Evolutionary conservation across 1,284 basidiomycete genomes (phyloP).

Genomic region (Phenoliferia sp.): DNA sequence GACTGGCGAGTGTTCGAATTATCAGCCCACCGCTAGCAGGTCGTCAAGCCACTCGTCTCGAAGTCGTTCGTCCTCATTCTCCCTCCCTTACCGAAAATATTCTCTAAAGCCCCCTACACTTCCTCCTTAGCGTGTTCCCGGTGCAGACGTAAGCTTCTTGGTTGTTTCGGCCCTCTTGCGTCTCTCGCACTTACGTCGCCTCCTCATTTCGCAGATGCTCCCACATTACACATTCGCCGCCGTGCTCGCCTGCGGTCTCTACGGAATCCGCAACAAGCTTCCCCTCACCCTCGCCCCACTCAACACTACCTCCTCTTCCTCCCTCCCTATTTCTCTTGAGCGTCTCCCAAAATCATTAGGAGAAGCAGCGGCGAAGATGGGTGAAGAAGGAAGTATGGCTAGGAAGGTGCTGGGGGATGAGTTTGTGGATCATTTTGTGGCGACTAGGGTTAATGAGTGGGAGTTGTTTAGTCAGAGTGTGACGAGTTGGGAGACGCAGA

Average conservation of each 20-base stretch:
- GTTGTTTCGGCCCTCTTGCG: background rate
- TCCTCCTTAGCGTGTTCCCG: constrained; percentile 77
- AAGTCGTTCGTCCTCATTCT: constrained; percentile 25
- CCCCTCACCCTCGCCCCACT: constrained; percentile 68
- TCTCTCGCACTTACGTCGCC: background rate
- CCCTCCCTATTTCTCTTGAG: constrained; percentile 49
- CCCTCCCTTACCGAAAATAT: background rate
- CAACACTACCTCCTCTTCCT: constrained; percentile 38
- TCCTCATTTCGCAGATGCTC: constrained; percentile 51
- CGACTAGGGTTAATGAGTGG: constrained; percentile 57
- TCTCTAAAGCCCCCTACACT: too few species aligned
- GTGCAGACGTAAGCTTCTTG: constrained; percentile 68
- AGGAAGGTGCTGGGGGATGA: constrained; percentile 76
- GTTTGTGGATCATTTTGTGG: constrained; percentile 89
- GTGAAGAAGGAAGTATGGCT: constrained; percentile 69
- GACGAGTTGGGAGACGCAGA: constrained; percentile 33
- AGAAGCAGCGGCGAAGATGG: constrained; percentile 72
- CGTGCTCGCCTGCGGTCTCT: constrained; percentile 76
- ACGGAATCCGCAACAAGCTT: constrained; percentile 76
- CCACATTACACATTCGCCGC: constrained; percentile 82
- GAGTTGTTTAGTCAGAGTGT: constrained; percentile 15
- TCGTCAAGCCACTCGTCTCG: constrained; percentile 64
- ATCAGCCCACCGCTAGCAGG: constrained; percentile 82
- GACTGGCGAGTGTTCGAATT: constrained; percentile 83
- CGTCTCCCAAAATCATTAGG: constrained; percentile 64